A percentile compares a stretch with the other conserved stretches of the same genome.
Evolutionary conservation across 2,329 filamentous ascomycete genomes (phyloP).

Genomic region (Beauveria asiatica): DNA sequence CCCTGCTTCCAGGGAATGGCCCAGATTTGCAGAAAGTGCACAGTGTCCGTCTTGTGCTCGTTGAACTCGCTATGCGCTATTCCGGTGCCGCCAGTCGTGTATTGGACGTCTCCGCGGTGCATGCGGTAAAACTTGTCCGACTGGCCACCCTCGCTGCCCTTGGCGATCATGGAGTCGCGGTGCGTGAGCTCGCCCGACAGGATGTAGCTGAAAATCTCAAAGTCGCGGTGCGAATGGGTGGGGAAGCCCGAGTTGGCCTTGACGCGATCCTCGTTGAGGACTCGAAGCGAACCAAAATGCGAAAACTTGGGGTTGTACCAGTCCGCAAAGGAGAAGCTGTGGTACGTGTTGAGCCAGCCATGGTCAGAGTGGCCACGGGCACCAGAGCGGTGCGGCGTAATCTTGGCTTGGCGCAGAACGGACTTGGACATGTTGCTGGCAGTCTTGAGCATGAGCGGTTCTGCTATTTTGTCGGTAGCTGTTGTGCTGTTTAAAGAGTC

Average conservation of each 20-base stretch:
- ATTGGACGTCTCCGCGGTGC: slow-evolving; percentile 76
- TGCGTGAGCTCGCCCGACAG: slow-evolving; percentile 81
- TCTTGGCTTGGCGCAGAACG: slow-evolving; percentile 55
- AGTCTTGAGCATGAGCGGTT: slow-evolving; percentile 26
- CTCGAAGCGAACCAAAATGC: slow-evolving; percentile 67
- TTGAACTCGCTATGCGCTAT: slow-evolving; percentile 79
- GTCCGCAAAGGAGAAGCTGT: slow-evolving; percentile 76
- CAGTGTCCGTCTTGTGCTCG: slow-evolving; percentile 59
- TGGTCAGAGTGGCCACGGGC: slow-evolving; percentile 71
- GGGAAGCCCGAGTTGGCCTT: slow-evolving; percentile 68
- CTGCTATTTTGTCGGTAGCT: background rate
- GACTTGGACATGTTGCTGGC: slow-evolving; percentile 50
- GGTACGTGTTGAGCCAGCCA: slow-evolving; percentile 81
- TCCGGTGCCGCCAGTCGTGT: slow-evolving; percentile 77
- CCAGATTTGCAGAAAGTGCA: slow-evolving; percentile 88
- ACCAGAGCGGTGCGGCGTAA: slow-evolving; percentile 64
- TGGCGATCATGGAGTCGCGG: slow-evolving; percentile 74
- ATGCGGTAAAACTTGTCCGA: slow-evolving; percentile 62
- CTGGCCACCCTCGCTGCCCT: slow-evolving; percentile 49
- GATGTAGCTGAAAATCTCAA: slow-evolving; percentile 85
- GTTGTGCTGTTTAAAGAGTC: slow-evolving; percentile 7
- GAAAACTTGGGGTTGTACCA: slow-evolving; percentile 59
- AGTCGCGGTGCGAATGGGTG: slow-evolving; percentile 76
- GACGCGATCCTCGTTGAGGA: slow-evolving; percentile 85
- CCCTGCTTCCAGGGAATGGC: slow-evolving; percentile 68